Conservation (phyloP, 441 rosid species). For the Erodium chrysanthum region DNA sequence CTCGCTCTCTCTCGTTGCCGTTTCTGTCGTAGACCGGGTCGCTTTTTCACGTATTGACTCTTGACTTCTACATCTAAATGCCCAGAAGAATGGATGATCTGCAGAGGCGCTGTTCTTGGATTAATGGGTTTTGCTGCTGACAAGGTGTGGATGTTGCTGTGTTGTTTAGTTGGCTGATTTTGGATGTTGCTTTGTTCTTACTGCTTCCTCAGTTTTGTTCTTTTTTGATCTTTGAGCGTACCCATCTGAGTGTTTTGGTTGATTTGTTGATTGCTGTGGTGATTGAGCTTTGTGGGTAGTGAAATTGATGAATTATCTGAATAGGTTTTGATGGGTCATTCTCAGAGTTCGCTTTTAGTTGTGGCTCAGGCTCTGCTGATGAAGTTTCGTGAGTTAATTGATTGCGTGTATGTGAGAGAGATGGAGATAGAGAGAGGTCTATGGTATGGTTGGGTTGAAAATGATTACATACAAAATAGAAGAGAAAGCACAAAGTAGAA, state of each 20-base stretch:
- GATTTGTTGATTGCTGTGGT: background rate
- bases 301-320: background rate
- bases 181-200: background rate
- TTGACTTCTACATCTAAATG: background rate
- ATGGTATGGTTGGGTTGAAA: too few species aligned
- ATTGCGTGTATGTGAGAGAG: too few species aligned
- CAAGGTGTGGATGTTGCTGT: background rate
- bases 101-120: background rate
- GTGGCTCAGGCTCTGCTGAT: too few species aligned
- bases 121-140: background rate
- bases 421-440: too few species aligned
- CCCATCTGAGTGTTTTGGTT: background rate
- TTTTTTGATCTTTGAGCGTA: background rate
- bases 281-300: background rate
- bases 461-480: too few species aligned
- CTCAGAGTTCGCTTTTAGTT: background rate
- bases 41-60: background rate
- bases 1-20: background rate
- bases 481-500: background rate
- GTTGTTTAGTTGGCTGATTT: background rate
- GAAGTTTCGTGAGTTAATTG: too few species aligned
- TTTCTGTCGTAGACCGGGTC: background rate
- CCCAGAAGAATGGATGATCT: background rate
- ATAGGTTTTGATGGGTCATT: background rate
- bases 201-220: background rate